Conservation (phyloP, 73 alveolate genomes). For the Stentor roeselii region DNA sequence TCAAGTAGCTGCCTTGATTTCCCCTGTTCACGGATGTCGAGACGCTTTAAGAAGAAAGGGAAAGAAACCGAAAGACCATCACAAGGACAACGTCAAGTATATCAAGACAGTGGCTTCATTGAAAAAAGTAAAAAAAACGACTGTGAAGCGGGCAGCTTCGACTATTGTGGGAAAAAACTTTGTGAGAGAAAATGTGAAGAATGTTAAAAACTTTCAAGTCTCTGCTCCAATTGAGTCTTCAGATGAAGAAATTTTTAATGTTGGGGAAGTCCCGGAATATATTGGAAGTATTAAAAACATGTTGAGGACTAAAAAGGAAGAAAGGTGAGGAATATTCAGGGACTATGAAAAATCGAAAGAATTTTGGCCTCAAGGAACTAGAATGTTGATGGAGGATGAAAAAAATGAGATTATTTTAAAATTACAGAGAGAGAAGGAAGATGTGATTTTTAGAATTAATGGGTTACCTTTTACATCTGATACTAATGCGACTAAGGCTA, state of each 20-base stretch:
- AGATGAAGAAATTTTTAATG: background rate
- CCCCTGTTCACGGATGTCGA: background rate
- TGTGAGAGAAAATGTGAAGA: background rate
- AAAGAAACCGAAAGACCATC: background rate
- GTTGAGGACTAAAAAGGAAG: background rate
- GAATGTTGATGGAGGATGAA: background rate
- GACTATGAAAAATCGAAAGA: constrained; percentile 3
- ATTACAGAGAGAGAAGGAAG: background rate
- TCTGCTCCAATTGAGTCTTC: background rate
- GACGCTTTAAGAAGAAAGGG: constrained; percentile 8
- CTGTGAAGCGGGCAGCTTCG: background rate
- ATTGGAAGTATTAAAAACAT: background rate
- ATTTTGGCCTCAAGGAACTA: constrained; percentile 22
- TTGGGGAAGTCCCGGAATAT: constrained; percentile 5
- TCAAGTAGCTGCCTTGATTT: background rate
- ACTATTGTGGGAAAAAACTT: background rate
- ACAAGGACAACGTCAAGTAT: background rate
- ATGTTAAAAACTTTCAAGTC: background rate
- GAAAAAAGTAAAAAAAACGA: no score
- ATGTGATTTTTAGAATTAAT: background rate
- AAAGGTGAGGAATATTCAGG: background rate
- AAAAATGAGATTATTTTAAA: background rate
- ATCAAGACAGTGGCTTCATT: background rate
- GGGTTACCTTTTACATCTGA: constrained; percentile 10
- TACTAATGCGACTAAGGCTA: background rate